Evolutionary conservation across 257 asterid genomes (phyloP).

Genomic region (Nyctanthes arbortristis): DNA sequence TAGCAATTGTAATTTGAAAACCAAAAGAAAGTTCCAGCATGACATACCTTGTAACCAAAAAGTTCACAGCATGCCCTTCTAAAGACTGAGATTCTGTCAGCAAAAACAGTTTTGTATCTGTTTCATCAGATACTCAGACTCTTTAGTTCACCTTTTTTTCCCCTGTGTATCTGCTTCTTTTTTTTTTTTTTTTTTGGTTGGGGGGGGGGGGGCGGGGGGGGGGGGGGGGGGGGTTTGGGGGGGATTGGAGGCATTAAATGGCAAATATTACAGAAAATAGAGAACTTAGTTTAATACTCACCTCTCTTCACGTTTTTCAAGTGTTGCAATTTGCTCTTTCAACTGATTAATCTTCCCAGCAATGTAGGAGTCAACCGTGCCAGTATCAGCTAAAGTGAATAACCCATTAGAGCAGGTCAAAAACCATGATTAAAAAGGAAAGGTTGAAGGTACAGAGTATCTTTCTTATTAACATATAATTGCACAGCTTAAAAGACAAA

Average conservation of each 20-base stretch:
- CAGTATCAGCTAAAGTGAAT: slow-evolving; percentile 71
- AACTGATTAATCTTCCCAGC: slow-evolving; percentile 87
- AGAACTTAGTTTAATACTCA: slow-evolving; percentile 36
- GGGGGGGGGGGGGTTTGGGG: too few relatives aligned
- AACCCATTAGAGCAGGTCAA: slow-evolving; percentile 22
- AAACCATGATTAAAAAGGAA: slow-evolving; percentile 6
- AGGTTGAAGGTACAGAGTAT: background rate
- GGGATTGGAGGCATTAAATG: too few relatives aligned
- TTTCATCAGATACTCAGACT: slow-evolving; percentile 23
- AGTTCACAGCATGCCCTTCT: slow-evolving; percentile 99
- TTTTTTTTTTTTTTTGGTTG: too few relatives aligned
- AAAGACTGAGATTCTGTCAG: slow-evolving; percentile 94
- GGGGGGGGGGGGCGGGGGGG: too few relatives aligned
- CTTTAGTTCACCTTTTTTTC: too few relatives aligned
- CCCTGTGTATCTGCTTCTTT: too few relatives aligned
- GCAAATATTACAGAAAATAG: slow-evolving; percentile 15
- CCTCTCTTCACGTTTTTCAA: slow-evolving; percentile 98
- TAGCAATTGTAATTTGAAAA: slow-evolving; percentile 8
- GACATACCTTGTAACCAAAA: slow-evolving; percentile 91
- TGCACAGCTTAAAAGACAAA: slow-evolving; percentile 17
- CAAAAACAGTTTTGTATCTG: slow-evolving; percentile 96
- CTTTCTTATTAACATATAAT: slow-evolving; percentile 4
- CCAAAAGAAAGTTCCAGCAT: slow-evolving; percentile 21
- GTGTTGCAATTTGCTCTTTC: slow-evolving; percentile 96
- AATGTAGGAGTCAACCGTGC: slow-evolving; percentile 81